Evolutionary conservation across 352 stramenopile species (phyloP).

Genomic region (Pythium biforme): DNA sequence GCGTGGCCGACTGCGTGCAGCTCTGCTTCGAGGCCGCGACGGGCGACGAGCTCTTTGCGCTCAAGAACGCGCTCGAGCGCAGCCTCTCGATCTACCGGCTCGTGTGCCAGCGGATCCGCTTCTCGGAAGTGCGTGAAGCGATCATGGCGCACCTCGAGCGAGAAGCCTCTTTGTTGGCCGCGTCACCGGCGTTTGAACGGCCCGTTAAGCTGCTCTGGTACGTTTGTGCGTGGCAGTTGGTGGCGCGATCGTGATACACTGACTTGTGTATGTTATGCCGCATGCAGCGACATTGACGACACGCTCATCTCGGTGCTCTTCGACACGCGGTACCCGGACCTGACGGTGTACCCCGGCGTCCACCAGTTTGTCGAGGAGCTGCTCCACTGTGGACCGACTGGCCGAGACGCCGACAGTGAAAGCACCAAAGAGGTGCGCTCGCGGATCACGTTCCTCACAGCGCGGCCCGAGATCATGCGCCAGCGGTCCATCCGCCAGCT

Average conservation of each 20-base stretch:
- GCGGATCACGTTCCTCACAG: constrained; percentile 74
- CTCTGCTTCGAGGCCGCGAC: constrained; percentile 52
- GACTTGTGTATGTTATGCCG: background rate
- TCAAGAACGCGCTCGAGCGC: constrained; percentile 72
- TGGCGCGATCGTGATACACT: too few species aligned
- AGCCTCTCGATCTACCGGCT: constrained; percentile 68
- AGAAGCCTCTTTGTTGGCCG: constrained; percentile 37
- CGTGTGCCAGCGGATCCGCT: constrained; percentile 62
- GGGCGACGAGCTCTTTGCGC: constrained; percentile 39
- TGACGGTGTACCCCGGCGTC: constrained; percentile 80
- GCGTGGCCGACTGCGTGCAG: constrained; percentile 55
- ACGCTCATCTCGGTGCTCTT: constrained; percentile 78
- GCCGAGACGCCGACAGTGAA: constrained; percentile 3
- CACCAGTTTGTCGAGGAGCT: constrained; percentile 83
- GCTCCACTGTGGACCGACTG: constrained; percentile 31
- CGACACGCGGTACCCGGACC: constrained; percentile 74
- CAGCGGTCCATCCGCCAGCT: constrained; percentile 61
- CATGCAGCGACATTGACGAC: constrained; percentile 74
- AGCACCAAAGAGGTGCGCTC: constrained; percentile 24
- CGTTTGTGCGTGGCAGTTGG: constrained; percentile 9
- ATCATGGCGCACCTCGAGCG: constrained; percentile 69
- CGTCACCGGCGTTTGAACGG: constrained; percentile 34
- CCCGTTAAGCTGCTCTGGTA: constrained; percentile 75
- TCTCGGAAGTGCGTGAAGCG: constrained; percentile 36
- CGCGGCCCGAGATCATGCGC: constrained; percentile 69